Evolutionary conservation across 2,329 filamentous ascomycete genomes (phyloP).

Genomic region (Phialophora tarda): DNA sequence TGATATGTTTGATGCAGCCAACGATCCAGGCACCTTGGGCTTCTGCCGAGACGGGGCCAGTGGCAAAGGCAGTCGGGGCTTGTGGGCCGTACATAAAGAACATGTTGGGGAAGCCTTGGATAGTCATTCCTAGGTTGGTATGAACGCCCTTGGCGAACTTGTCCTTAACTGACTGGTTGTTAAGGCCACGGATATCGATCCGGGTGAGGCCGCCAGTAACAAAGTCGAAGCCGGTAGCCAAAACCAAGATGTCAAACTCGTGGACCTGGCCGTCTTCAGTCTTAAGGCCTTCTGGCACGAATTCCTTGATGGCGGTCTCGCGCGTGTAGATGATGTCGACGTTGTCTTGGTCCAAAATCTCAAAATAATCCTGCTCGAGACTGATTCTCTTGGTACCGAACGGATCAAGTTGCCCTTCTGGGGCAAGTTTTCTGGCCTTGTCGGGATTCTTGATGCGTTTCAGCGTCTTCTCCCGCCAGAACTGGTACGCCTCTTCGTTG

Average conservation of each 20-base stretch:
- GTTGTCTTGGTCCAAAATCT: conserved; percentile 51
- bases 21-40: conserved; percentile 60
- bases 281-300: conserved; percentile 46
- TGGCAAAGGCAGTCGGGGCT: conserved; percentile 52
- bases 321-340: conserved; percentile 48
- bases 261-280: conserved; percentile 47
- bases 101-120: conserved; percentile 55
- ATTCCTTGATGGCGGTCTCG: conserved; percentile 10
- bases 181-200: conserved; percentile 47
- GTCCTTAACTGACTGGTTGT: conserved; percentile 44
- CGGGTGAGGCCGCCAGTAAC: conserved; percentile 49
- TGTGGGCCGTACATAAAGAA: conserved; percentile 62
- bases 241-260: conserved; percentile 49
- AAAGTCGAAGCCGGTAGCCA: conserved; percentile 53
- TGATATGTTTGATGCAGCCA: conserved; percentile 12
- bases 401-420: conserved; percentile 57
- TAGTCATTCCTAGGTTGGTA: conserved; percentile 50
- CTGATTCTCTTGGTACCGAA: conserved; percentile 60
- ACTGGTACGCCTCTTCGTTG: conserved; percentile 60
- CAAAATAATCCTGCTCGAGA: conserved; percentile 58
- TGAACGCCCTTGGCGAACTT: conserved; percentile 45
- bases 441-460: conserved; percentile 57
- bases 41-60: conserved; percentile 59
- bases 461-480: conserved; percentile 60
- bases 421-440: conserved; percentile 60